Evolutionary conservation across 192 early-diverging fungal species (phyloP), one percentile per base, ranked within the genome.

Genomic region (Diversispora eburnea): DNA sequence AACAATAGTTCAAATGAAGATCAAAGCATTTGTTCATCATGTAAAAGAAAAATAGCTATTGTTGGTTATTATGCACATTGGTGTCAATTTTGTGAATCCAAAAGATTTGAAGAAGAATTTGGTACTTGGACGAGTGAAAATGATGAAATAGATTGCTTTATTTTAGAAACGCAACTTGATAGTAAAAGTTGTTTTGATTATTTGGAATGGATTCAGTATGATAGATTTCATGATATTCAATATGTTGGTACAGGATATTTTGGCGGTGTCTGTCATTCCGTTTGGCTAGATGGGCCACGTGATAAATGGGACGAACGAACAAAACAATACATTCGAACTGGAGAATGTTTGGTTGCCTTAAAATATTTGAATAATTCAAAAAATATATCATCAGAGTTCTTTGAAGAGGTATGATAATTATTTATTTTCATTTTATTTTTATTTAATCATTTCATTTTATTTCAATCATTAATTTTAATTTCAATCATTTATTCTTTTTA

Each of bases 161-260:
- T 73, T 46, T 45, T 46, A 17, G 61, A 63, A 52, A 51, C 49
- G n/a, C 72, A 73, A 55, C 9, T 55, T 13, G 20, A 48, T 25
- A 61, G 61, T n/a, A 60, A 39, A 42, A 64, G 54, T 42, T 46
- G 52, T 22, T 42, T 49, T 41, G 62, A 48, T 22, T 64, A 43
- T 45, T 64, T 73, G 20, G 57, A 73, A 73, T 73, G 48, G 56
- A 64, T 73, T 20, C 49, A 60, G 8, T 73, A 33, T 55, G 61
- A 73, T 46, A 64, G 54, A 45, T 54, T 73, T 41, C 8, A 52
- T 48, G 61, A 73, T 42, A 43, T 73, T 54, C 17, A 64, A 64
- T 42, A 22, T 13, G 60, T 63, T 19, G 47, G 61, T 20, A 17
- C n/a, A 22, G 72, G 72, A 25, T 43, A 60, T 41, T 63, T 54